Conservation (phyloP, 2,329 filamentous ascomycete genomes). For the Metarhizium rileyi region DNA sequence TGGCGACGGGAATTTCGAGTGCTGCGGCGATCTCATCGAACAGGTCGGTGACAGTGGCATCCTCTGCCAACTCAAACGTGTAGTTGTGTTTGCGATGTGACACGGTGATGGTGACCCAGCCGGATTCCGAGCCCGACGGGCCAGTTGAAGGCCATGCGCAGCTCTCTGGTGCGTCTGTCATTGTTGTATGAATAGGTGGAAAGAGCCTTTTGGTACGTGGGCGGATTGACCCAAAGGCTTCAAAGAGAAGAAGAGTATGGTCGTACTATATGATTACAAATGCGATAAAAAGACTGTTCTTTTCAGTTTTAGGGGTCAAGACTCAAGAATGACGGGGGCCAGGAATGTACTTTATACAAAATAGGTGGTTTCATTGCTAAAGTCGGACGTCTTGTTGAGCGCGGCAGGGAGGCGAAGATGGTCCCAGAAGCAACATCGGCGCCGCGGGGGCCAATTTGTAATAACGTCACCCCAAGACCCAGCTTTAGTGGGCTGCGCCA, state of each 20-base stretch:
- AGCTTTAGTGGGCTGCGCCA: no score
- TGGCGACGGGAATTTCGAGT: constrained; percentile 48
- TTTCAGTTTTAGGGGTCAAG: neutral
- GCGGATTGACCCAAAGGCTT: neutral
- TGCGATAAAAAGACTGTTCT: neutral
- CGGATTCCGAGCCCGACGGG: constrained; percentile 13
- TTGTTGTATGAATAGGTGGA: neutral
- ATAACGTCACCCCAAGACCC: neutral
- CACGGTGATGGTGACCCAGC: constrained; percentile 33
- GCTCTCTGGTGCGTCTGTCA: constrained; percentile 6
- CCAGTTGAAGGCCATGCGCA: no score
- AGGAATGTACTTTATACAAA: neutral
- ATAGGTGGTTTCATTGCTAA: neutral
- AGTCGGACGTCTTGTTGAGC: no score
- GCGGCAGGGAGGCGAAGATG: neutral
- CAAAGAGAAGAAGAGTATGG: neutral
- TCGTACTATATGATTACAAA: neutral
- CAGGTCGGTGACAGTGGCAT: constrained; percentile 47
- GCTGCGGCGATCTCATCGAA: constrained; percentile 44
- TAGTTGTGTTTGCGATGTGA: constrained; percentile 36
- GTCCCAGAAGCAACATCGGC: neutral
- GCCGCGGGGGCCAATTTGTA: neutral
- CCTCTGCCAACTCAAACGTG: constrained; percentile 31
- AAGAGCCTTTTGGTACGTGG: neutral
- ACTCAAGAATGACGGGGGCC: neutral